Evolutionary conservation across 1,284 basidiomycete species (phyloP), one percentile per base, ranked within the genome.

Genomic region (Austroboletus novae-zelandiae): DNA sequence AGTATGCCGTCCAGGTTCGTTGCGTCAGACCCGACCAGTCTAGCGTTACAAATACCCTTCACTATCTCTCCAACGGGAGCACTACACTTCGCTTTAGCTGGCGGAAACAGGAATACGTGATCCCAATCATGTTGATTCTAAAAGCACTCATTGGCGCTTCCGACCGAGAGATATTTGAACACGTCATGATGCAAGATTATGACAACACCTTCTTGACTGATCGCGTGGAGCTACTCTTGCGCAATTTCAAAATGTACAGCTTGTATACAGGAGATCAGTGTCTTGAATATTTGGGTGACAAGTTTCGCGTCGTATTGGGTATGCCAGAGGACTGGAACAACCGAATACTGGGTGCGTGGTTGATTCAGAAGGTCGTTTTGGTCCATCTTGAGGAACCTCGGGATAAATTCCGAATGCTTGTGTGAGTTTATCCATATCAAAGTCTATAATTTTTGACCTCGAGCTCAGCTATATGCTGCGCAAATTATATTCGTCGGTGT

Each of bases 61-160:
- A 99, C 70, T 99, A 99, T 69, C 86, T 99, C 32, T 89, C 93
- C 17, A 98, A 97, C 65, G 97, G 97, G 40, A 95, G 87, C 58
- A 91, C 95, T 13, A 99, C 95, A 74, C 73, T 99, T 20, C 86
- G 97, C 18, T 99, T 99, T 75, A 94, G 86, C 65, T 98, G 93
- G 94, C 77, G 95, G 48, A 99, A 99, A 73, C 92, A 97, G 66
- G 97, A 99, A 78, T 99, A 98, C 73, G 95, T 98, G 66, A 92
- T 99, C 40, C 97, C 97, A 5, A 89, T 98, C 66, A 94, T 99
- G 84, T 84, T 99, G 55, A 81, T 99, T 61, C 80, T 99, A 60
- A 99, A 99, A 68, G 95, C 95, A 31, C 83, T 99, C 35, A 84
- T 95, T n/a, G 82, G 87, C 53, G 92, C 95, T 14, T 94, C 91